Conservation (phyloP, 352 stramenopile species). For the Globisporangium irregulare region DNA sequence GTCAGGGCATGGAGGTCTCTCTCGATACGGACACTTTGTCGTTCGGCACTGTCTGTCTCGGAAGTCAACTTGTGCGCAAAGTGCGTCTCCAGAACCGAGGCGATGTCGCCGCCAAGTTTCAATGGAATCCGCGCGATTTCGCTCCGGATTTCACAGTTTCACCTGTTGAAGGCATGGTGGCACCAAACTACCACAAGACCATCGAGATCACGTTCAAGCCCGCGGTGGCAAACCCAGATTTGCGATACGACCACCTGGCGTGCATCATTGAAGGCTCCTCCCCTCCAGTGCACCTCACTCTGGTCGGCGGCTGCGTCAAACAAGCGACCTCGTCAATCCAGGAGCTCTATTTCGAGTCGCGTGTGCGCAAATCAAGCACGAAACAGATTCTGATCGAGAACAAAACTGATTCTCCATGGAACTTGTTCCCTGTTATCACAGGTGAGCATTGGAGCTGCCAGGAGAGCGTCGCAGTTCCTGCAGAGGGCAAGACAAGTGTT, state of each 20-base stretch:
- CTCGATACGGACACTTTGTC: conserved; percentile 88
- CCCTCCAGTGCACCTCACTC: conserved; percentile 59
- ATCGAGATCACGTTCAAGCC: conserved; percentile 92
- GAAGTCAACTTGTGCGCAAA: conserved; percentile 80
- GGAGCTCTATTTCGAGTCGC: conserved; percentile 80
- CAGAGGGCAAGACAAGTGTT: conserved; percentile 56
- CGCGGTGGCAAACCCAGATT: conserved; percentile 67
- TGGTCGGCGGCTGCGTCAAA: conserved; percentile 84
- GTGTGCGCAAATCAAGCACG: conserved; percentile 61
- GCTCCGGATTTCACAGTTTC: conserved; percentile 79
- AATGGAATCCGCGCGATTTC: conserved; percentile 80
- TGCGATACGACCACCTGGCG: conserved; percentile 81
- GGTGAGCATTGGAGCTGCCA: conserved; percentile 85
- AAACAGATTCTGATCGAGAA: conserved; percentile 84
- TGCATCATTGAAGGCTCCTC: conserved; percentile 60
- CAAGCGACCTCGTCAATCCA: conserved; percentile 87
- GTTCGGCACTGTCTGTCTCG: conserved; percentile 89
- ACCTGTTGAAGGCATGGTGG: conserved; percentile 77
- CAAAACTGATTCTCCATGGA: conserved; percentile 75
- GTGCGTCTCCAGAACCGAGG: conserved; percentile 89
- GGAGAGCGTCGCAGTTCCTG: conserved; percentile 79
- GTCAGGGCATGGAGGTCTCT: conserved; percentile 89
- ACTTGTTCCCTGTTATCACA: conserved; percentile 84
- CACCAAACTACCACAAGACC: conserved; percentile 80
- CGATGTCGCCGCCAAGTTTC: conserved; percentile 87